Evolutionary conservation across 768 basidiomycete species (phyloP), one percentile per base, ranked within the genome.

Genomic region (Hypholoma fasciculare): DNA sequence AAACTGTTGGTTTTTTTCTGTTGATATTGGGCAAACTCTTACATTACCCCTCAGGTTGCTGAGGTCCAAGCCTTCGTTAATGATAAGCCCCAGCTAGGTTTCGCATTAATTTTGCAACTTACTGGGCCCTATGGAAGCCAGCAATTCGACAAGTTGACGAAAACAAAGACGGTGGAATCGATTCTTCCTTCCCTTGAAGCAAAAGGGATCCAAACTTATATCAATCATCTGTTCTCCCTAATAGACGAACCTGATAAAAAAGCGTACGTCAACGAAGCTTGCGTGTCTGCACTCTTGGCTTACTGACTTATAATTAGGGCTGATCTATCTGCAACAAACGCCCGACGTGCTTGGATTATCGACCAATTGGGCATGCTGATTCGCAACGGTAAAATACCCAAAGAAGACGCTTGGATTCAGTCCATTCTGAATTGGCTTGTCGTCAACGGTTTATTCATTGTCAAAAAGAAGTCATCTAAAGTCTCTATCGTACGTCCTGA

Each of bases 101-200:
- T 96, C 66, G 83, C 93, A 7, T 75, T 98, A 40, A 86, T 99
- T 65, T 75, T 93, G 36, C 89, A 93, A 67, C 76, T 98, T 23
- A 91, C 93, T 1, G 92, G 92, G 17, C 80, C 85, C 49, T 78
- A 96, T 68, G 94, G 94, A 9, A 88, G 82, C 65, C 84, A 87
- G 57, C 90, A 94, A 70, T 99, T 98, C 65, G 96, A 99, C 73
- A 89, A 83, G 71, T 71, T 96, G 57, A 96, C 96, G 11, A 90
- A 86, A 71, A 96, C 96, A 8, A 97, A 95, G 74, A 96, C 93
- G 0, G 83, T 98, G 37, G 94, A 96, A 73, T 82, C 83, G 1
- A 87, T 98, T 56, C 76, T 98, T 55, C 79, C 84, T 3, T 84
- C 82, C 37, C 86, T 95, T 82, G 84, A 89, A 63, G 71, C 74